phyloP scores from a whole-genome alignment of 192 early-diverging fungal genomes.

The Rhizoclosmatium globosum region DNA sequence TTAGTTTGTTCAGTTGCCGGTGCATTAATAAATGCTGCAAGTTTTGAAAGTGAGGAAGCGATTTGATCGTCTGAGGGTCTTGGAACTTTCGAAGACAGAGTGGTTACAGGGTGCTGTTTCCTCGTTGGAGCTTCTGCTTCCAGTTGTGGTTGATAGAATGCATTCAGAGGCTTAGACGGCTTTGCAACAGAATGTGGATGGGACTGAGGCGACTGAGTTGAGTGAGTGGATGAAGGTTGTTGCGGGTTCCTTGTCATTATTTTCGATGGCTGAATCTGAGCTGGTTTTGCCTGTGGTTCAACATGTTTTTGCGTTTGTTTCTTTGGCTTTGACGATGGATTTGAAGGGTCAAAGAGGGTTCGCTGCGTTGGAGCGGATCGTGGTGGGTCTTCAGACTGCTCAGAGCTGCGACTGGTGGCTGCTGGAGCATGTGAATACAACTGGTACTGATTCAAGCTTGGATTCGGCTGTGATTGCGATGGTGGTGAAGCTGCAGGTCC shows the following conservation, averaged over 20 bases:
- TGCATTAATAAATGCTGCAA: background rate
- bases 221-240: background rate
- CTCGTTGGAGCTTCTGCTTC: no score
- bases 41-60: background rate
- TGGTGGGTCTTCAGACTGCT: background rate
- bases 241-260: no score
- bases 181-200: background rate
- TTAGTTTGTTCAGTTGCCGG: background rate
- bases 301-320: background rate
- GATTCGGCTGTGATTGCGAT: background rate
- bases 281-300: background rate
- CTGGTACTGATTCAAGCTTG: background rate
- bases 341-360: conserved; percentile 16
- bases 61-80: background rate
- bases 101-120: no score
- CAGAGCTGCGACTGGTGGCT: background rate
- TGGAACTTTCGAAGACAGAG: background rate
- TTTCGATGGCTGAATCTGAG: background rate
- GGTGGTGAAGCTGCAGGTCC: background rate
- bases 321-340: background rate
- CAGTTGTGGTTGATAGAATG: no score
- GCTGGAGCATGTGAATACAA: background rate
- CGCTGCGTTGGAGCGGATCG: background rate
- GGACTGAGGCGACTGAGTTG: background rate
- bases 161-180: background rate